Conservation (phyloP, 768 basidiomycete genomes). For the Strobilomyces confusus region DNA sequence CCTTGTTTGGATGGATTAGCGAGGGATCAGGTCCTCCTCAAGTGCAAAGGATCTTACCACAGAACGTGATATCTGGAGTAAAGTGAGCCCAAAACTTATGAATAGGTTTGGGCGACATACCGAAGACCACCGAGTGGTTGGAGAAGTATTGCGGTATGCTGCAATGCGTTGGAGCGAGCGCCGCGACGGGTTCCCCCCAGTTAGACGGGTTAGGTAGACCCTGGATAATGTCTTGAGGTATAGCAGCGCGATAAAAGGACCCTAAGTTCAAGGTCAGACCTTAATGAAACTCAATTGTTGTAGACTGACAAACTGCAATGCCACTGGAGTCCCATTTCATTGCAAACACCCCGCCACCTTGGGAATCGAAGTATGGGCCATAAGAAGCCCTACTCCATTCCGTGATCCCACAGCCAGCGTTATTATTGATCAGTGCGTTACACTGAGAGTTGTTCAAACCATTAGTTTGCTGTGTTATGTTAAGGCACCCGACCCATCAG, state of each 20-base stretch:
- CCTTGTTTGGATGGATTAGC: slow-evolving; percentile 37
- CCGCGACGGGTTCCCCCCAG: slow-evolving; percentile 69
- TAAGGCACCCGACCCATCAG: not conserved
- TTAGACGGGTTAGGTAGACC: slow-evolving; percentile 60
- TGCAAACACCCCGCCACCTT: slow-evolving; percentile 80
- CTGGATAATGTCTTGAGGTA: slow-evolving; percentile 60
- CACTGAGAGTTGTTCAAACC: slow-evolving; percentile 52
- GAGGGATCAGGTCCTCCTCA: not conserved
- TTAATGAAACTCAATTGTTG: not conserved
- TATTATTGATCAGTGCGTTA: slow-evolving; percentile 46
- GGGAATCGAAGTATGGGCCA: slow-evolving; percentile 75
- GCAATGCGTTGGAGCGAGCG: slow-evolving; percentile 50
- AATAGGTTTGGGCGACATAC: slow-evolving; percentile 37
- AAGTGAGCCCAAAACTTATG: slow-evolving; percentile 13
- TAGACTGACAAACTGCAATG: slow-evolving; percentile 65
- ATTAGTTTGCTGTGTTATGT: slow-evolving; percentile 39
- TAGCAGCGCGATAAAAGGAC: slow-evolving; percentile 78
- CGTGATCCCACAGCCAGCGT: slow-evolving; percentile 73
- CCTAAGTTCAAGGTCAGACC: slow-evolving; percentile 38
- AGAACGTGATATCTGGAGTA: slow-evolving; percentile 71
- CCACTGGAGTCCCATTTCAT: slow-evolving; percentile 85
- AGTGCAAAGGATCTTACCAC: slow-evolving; percentile 45
- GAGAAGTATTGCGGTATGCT: slow-evolving; percentile 55
- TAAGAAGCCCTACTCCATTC: slow-evolving; percentile 83
- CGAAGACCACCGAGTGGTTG: slow-evolving; percentile 74